These are phyloP conservation scores for Daldinia bambusicola DNA, from an alignment of 495 filamentous ascomycete species.

Conservation along the genomic window DNA sequence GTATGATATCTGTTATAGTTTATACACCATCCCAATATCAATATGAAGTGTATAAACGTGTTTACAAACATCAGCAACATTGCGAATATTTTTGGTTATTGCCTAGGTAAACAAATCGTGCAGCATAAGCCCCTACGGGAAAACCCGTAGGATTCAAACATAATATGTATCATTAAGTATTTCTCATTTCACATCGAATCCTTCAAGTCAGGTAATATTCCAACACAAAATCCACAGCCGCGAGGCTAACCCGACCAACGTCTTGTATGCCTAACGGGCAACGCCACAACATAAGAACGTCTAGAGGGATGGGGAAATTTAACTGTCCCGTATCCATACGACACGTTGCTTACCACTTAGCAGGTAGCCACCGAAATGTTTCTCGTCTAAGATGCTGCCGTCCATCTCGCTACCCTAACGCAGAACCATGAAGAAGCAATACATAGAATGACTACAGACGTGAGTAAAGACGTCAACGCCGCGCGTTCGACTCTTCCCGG, in stretches of 20 bases:
- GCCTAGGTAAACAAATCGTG: background rate
- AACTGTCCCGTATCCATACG: background rate
- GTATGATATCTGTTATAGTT: constrained; percentile 12
- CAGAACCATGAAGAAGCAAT: constrained; percentile 33
- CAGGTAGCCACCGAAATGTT: background rate
- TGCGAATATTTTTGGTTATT: background rate
- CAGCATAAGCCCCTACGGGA: background rate
- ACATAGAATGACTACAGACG: constrained; percentile 15
- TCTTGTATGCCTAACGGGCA: background rate
- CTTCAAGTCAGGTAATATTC: background rate
- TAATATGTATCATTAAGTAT: background rate
- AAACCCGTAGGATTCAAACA: constrained; percentile 6
- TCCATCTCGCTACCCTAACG: constrained; percentile 15
- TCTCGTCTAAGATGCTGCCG: background rate
- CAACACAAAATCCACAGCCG: background rate
- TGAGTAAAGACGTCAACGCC: constrained; percentile 37
- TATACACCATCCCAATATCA: constrained; percentile 17
- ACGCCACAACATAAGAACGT: background rate
- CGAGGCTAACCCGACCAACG: background rate
- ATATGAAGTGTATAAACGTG: constrained; percentile 25
- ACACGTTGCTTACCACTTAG: background rate
- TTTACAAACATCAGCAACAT: background rate
- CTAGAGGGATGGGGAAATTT: background rate
- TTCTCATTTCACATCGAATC: constrained; percentile 1
- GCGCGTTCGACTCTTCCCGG: constrained; percentile 33